A percentile compares a stretch with the other conserved stretches of the same genome.
These are phyloP conservation scores for Podospora appendiculata DNA, from an alignment of 495 filamentous ascomycete species.

Conservation along the genomic window DNA sequence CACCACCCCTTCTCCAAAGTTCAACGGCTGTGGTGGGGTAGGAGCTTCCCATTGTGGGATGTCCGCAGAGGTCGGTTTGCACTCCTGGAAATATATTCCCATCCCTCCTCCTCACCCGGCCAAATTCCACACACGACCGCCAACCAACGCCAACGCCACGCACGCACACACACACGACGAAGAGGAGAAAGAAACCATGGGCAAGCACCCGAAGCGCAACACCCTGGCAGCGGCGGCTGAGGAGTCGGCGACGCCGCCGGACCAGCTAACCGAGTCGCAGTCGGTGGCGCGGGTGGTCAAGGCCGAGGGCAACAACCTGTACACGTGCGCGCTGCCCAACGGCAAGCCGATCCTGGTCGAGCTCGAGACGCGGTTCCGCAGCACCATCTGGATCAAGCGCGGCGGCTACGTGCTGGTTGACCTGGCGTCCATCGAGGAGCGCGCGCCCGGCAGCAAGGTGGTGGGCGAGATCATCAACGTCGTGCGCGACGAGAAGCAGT, in stretches of 20 bases:
- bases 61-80: neutral
- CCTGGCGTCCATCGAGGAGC: slow-evolving; percentile 50
- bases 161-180: neutral
- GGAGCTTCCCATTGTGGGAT: neutral
- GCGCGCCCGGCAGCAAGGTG: slow-evolving; percentile 68
- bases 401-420: slow-evolving; percentile 84
- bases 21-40: too few species aligned
- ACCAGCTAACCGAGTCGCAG: slow-evolving; percentile 54
- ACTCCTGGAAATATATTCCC: neutral
- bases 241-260: slow-evolving; percentile 66
- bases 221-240: slow-evolving; percentile 59
- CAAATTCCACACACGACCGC: neutral
- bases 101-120: neutral
- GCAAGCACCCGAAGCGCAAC: slow-evolving; percentile 59
- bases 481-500: slow-evolving; percentile 81
- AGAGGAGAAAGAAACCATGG: slow-evolving; percentile 50
- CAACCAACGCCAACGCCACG: too few species aligned
- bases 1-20: too few species aligned
- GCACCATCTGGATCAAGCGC: slow-evolving; percentile 82
- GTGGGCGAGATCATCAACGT: slow-evolving; percentile 88
- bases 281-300: slow-evolving; percentile 68
- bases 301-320: slow-evolving; percentile 81
- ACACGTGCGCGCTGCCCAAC: slow-evolving; percentile 57
- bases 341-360: slow-evolving; percentile 61
- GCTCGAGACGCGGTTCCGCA: slow-evolving; percentile 73